Conservation (phyloP, 2,329 filamentous ascomycete species). For the Diaporthe destruens region DNA sequence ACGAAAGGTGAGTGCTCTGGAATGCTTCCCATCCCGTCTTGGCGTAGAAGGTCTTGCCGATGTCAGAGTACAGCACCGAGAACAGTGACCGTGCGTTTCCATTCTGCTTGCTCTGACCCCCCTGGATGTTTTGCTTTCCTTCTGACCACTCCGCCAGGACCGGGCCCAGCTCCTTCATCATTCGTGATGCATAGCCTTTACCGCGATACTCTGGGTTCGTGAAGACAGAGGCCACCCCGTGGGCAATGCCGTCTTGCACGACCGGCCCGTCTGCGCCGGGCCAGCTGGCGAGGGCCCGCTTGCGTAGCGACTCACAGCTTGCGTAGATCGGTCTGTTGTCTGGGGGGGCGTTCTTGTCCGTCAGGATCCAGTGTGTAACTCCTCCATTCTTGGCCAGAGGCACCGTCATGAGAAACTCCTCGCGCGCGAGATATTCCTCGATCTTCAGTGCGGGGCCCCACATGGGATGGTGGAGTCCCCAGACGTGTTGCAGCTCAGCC, state of each 20-base stretch:
- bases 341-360: slow-evolving; percentile 55
- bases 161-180: slow-evolving; percentile 75
- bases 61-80: slow-evolving; percentile 87
- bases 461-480: slow-evolving; percentile 65
- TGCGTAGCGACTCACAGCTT: slow-evolving; percentile 74
- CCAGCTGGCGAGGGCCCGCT: slow-evolving; percentile 64
- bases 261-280: slow-evolving; percentile 50
- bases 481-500: slow-evolving; percentile 66
- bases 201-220: slow-evolving; percentile 76
- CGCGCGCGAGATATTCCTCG: slow-evolving; percentile 70
- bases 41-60: slow-evolving; percentile 86
- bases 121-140: slow-evolving; percentile 38
- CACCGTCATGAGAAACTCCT: slow-evolving; percentile 67
- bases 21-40: slow-evolving; percentile 82
- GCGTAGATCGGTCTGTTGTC: slow-evolving; percentile 68
- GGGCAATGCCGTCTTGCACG: slow-evolving; percentile 69
- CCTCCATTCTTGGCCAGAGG: slow-evolving; percentile 70
- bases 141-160: slow-evolving; percentile 52
- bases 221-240: slow-evolving; percentile 87
- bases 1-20: slow-evolving; percentile 77
- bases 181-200: slow-evolving; percentile 81
- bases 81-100: slow-evolving; percentile 66
- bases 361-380: slow-evolving; percentile 74
- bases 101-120: slow-evolving; percentile 44
- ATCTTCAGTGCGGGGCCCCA: slow-evolving; percentile 71